Conservation (phyloP, 495 filamentous ascomycete species). For the Daldinia childiae region DNA sequence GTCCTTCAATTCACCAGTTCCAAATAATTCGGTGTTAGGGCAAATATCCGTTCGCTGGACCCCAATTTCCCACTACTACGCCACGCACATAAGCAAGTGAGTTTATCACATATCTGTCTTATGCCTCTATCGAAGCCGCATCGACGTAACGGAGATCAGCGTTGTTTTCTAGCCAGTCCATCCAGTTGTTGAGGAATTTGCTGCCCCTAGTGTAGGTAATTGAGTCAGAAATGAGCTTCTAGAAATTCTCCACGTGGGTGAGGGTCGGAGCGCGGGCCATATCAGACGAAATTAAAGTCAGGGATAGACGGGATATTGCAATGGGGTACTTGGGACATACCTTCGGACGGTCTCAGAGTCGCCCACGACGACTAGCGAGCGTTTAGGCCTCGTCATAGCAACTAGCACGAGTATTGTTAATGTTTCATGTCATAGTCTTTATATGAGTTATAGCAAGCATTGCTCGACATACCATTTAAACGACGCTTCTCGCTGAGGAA, state of each 20-base stretch:
- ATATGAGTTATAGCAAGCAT: neutral
- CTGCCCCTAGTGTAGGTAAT: conserved; percentile 63
- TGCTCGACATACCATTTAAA: conserved; percentile 76
- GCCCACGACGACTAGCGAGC: conserved; percentile 89
- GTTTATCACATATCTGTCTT: conserved; percentile 18
- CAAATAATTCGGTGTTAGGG: conserved; percentile 10
- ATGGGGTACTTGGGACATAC: conserved; percentile 58
- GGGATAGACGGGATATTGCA: conserved; percentile 5
- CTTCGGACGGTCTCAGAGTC: conserved; percentile 90
- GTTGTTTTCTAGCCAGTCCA: conserved; percentile 84
- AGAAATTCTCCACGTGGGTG: conserved; percentile 29
- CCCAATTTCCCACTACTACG: conserved; percentile 9
- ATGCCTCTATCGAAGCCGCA: conserved; percentile 60
- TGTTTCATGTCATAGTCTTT: neutral
- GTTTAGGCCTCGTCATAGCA: conserved; percentile 92
- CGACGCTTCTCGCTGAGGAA: conserved; percentile 94
- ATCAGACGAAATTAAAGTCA: conserved; percentile 9
- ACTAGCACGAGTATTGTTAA: conserved; percentile 59
- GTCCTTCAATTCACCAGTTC: conserved; percentile 19
- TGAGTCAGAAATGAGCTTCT: conserved; percentile 18
- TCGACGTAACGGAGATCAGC: conserved; percentile 88
- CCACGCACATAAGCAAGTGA: neutral
- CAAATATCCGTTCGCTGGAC: conserved; percentile 26
- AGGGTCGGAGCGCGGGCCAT: conserved; percentile 22
- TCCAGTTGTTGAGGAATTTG: conserved; percentile 86